Base-by-base conservation (phyloP, 352 stramenopile species). In the Pythium brassicae region DNA sequence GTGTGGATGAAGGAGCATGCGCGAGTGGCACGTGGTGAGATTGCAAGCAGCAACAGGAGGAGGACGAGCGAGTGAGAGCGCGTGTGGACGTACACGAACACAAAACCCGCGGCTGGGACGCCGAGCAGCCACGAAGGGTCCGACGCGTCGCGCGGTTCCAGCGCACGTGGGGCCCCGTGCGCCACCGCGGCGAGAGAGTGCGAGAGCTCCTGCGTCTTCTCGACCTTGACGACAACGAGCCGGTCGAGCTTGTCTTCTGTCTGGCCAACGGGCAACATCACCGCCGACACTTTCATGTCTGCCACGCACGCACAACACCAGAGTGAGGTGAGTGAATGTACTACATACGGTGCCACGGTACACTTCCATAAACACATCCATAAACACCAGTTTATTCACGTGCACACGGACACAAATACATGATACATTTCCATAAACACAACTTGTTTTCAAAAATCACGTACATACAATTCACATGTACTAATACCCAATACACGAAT, bases 251-350 rank as follows among this genome's bases (percentile, higher is more conserved):
- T 76, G 40, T 69, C 78, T 55, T 90, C 81, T 0, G 78, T 78
- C 44, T 95, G 83, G 1, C 85, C 85, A 27, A 95, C 83, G 1
- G 85, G 85, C 7, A 95, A 74, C 85, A 95, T 95, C 44, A 85
- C 80, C 20, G 85, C 81, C 34, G 83, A 93, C 22, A 95, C 83
- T 42, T 83, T 89, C 76, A 95, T 89, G 46, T 95, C 85, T 76
- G 55, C 12, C 29, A 34, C 5, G 50, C 32, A 14, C 29, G 20
- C 20, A 5, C 49, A 46, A 29, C 5, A 39, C 9, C 12, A 52
- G 14, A 3, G 10, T 12, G 11, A 35, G 17, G 12, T 22, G 11
- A 25, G 19, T 32, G 22, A 26, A n/a, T n/a, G n/a, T n/a, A n/a
- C n/a, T n/a, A n/a, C n/a, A n/a, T n/a, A n/a, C n/a, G n/a, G n/a